Percentiles rank a stretch among this genome's conserved stretches.
Conservation (phyloP, 2,329 filamentous ascomycete genomes). For the Fusarium solani-melongenae region DNA sequence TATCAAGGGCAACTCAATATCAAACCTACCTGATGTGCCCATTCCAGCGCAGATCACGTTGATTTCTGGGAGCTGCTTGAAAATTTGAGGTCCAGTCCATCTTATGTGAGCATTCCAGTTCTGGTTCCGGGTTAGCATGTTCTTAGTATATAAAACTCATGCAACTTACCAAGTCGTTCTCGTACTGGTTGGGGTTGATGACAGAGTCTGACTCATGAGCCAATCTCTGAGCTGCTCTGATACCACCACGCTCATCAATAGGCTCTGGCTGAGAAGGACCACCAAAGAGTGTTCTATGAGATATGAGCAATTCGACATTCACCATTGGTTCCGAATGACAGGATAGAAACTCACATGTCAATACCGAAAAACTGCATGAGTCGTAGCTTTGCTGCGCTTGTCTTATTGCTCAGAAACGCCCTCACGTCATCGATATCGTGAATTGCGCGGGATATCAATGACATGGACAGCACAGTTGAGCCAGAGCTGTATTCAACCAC, state of each 20-base stretch:
- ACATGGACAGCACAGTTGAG: slow-evolving; percentile 71
- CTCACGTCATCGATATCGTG: slow-evolving; percentile 62
- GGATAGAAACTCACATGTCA: slow-evolving; percentile 52
- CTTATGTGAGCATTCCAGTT: slow-evolving; percentile 66
- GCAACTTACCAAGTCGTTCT: slow-evolving; percentile 55
- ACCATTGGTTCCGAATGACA: accelerated
- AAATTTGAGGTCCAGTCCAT: slow-evolving; percentile 70
- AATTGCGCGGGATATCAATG: slow-evolving; percentile 62
- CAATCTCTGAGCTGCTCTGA: slow-evolving; percentile 57
- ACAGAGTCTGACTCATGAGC: slow-evolving; percentile 55
- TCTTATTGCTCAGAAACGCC: slow-evolving; percentile 70
- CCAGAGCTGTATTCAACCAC: slow-evolving; percentile 72
- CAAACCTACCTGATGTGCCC: slow-evolving; percentile 63
- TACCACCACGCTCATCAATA: slow-evolving; percentile 63
- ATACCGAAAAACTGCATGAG: slow-evolving; percentile 70
- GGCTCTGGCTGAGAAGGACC: slow-evolving; percentile 69
- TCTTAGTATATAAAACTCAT: accelerated
- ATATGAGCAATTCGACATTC: not conserved
- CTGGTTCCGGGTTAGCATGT: slow-evolving; percentile 38
- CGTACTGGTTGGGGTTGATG: slow-evolving; percentile 67
- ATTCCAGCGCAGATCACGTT: slow-evolving; percentile 66
- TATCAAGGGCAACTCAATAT: slow-evolving; percentile 23
- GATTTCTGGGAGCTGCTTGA: slow-evolving; percentile 66
- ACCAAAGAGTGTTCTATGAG: slow-evolving; percentile 62
- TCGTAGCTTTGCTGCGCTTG: slow-evolving; percentile 61